Base-by-base conservation (phyloP, 768 basidiomycete genomes). In the Hericium rajendrae region DNA sequence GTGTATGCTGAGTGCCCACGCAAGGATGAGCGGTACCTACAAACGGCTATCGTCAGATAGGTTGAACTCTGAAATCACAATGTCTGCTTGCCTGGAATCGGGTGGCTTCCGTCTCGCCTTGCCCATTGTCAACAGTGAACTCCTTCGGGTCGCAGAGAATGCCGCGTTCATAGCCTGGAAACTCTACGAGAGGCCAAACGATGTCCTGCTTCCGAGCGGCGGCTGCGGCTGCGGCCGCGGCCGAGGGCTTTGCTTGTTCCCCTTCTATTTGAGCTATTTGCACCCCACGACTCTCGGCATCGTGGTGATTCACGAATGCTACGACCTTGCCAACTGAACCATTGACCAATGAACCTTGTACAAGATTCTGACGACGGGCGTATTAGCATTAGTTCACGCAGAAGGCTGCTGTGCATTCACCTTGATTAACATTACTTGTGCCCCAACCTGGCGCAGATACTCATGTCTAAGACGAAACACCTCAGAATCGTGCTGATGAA, bases 1-100 rank as follows among this genome's bases (percentile, higher is more conserved):
- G 71, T 94, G 91, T 38, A 94, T 84, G 51, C 85, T 86, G 67
- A 94, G 75, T 0, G 91, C 91, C 88, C 91, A 94, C 0, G 92
- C 84, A n/a, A 92, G 72, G 53, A 85, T 84, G 5, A 86, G 62
- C 2, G 82, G 80, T 9, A 84, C 62, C 79, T 82, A 39, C 32
- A 43, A 28, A 51, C 15, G 6, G 6, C 32, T 46, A 20, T 20
- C 2, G 11, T 24, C 49, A 24, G 22, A 38, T 16, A 54, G 16
- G 12, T 26, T 4, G n/a, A 58, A 28, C 41, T 28, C 41, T 39
- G 55, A 38, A 43, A 57, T 48, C 40, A 11, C 43, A 48, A 13
- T 57, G 26, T 37, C 38, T 6, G 60, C 67, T 41, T 51, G 84
- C 84, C 73, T 87, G 86, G 20, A 72, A 67, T 43, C 86, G 77